Base-by-base conservation (phyloP, 306 rosid genomes). In the Vicia faba region DNA sequence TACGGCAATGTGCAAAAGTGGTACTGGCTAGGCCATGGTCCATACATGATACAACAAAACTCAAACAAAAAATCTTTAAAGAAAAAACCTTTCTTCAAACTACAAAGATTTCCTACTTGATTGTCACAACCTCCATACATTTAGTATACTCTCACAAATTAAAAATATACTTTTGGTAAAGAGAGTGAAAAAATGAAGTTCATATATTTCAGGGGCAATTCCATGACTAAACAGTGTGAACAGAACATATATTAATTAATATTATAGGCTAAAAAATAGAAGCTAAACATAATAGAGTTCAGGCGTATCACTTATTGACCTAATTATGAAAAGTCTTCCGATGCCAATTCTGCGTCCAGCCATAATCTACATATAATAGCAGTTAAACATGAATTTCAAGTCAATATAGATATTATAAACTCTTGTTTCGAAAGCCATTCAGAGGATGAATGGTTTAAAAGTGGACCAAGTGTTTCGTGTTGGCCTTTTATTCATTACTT, bases 351-450 rank as follows among this genome's bases (percentile, higher is more conserved):
- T 25, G 28, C 11, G 13, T 39, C 26, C 53, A 46, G 23, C 53
- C 44, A 39, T 15, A 14, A 15, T 39, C 44, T 46, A 5, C 23
- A 46, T 51, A 36, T 33, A 45, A 33, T 19, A 31, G n/a, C 33
- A 66, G 14, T 11, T 39, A 39, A 68, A 12, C 8, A 28, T 56
- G 68, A 25, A 41, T 26, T 55, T 69, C 56, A 55, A 55, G 35
- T 26, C 23, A 10, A 39, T 10, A 39, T 39, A 39, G 44, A 39
- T 39, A 39, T 39, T 39, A 11, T 39, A 39, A 39, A 39, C 44
- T 39, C 43, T 3, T 9, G 4, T 39, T 9, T 39, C 12, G 44
- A 39, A 10, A 39, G 44, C 44, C 45, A 40, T 40, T n/a, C 14
- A 40, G 45, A 40, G 45, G 45, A 40, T 5, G 45, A 40, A 11